phyloP scores from a whole-genome alignment of 2,329 filamentous ascomycete species.

The Magnaporthiopsis incrustans region DNA sequence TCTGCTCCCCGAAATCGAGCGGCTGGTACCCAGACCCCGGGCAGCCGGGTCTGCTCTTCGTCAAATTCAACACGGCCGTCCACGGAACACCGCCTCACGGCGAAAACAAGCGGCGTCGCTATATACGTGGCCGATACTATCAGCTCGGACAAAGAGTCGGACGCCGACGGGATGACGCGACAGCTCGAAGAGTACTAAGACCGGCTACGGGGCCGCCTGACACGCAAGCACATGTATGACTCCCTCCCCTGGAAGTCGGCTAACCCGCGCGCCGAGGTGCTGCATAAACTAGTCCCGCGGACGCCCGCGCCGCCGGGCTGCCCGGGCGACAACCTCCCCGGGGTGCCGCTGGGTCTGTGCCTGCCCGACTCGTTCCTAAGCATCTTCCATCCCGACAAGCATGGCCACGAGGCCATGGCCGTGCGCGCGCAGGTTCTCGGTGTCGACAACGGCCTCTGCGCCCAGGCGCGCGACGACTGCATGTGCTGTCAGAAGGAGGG shows the following conservation, averaged over 20 bases:
- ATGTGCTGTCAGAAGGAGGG: constrained; percentile 20
- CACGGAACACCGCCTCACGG: constrained; percentile 1
- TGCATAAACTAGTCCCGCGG: constrained; percentile 17
- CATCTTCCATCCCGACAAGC: constrained; percentile 26
- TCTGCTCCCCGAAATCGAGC: constrained; percentile 18
- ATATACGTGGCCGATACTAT: constrained; percentile 8
- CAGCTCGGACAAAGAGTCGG: too few species aligned
- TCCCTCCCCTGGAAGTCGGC: constrained; percentile 17
- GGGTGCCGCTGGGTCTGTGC: constrained; percentile 14
- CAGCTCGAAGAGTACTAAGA: not conserved
- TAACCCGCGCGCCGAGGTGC: constrained; percentile 16
- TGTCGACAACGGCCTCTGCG: constrained; percentile 10
- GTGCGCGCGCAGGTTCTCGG: constrained; percentile 16
- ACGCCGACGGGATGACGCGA: constrained; percentile 4
- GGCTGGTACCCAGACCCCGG: constrained; percentile 21
- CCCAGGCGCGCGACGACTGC: constrained; percentile 13
- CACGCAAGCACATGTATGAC: constrained; percentile 15
- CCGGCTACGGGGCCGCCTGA: too few species aligned
- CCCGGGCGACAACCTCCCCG: constrained; percentile 16
- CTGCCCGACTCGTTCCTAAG: constrained; percentile 23
- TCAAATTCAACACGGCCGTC: constrained; percentile 20
- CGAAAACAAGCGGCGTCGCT: constrained; percentile 8
- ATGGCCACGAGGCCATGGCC: constrained; percentile 20
- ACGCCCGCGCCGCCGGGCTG: constrained; percentile 19
- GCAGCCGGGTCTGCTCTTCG: constrained; percentile 24